Conservation (phyloP, 495 filamentous ascomycete species). For the Penicillium atrosanguineum region DNA sequence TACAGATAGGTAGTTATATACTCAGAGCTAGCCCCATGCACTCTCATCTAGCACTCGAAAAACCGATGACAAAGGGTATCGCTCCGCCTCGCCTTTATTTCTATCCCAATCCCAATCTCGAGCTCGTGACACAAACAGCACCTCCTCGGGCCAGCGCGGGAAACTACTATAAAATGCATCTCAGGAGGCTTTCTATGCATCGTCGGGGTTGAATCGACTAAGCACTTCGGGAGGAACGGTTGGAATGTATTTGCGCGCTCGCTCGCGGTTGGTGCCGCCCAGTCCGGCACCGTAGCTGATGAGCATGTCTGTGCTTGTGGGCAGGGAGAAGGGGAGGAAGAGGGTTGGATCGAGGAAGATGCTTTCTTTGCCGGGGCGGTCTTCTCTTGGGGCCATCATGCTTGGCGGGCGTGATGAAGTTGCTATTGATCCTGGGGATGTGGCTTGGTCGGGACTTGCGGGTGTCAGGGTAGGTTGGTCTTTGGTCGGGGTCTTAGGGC, state of each 20-base stretch:
- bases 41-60: background rate
- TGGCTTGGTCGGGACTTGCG: slow-evolving; percentile 20
- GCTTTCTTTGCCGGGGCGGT: slow-evolving; percentile 42
- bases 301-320: slow-evolving; percentile 96
- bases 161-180: background rate
- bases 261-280: slow-evolving; percentile 85
- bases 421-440: slow-evolving; percentile 28
- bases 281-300: slow-evolving; percentile 93
- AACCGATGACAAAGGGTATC: background rate
- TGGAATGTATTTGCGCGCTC: slow-evolving; percentile 94
- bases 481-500: slow-evolving; percentile 44
- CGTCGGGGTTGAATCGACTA: slow-evolving; percentile 73
- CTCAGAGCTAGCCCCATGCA: background rate
- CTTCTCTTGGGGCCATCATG: slow-evolving; percentile 23
- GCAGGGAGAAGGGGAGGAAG: slow-evolving; percentile 91
- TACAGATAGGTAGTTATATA: background rate
- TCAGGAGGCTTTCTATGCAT: slow-evolving; percentile 7
- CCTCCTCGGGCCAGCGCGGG: background rate
- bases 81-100: background rate
- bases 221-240: slow-evolving; percentile 93
- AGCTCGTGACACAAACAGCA: background rate
- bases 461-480: slow-evolving; percentile 33
- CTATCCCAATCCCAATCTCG: background rate
- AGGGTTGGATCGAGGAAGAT: slow-evolving; percentile 83
- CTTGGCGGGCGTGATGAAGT: slow-evolving; percentile 25